Conservation (phyloP, 257 asterid species). For the Striga asiatica region DNA sequence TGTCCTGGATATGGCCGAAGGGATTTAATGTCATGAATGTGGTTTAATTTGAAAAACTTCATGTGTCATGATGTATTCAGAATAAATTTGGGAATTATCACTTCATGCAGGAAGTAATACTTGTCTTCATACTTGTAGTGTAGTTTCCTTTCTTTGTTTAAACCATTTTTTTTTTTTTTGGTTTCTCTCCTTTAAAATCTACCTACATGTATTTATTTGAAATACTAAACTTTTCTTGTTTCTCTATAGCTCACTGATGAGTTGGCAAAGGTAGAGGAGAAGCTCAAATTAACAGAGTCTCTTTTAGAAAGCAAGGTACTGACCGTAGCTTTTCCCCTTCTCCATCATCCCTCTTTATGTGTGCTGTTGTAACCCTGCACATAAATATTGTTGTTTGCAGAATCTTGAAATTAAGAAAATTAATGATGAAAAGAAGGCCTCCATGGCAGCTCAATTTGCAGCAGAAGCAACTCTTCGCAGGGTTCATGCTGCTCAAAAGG, state of each 20-base stretch:
- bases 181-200: background rate
- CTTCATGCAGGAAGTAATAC: background rate
- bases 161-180: conserved; percentile 5
- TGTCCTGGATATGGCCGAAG: too few relatives aligned
- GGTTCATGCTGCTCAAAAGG: conserved; percentile 95
- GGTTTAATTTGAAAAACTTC: conserved; percentile 5
- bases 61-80: conserved; percentile 1
- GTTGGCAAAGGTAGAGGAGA: conserved; percentile 71
- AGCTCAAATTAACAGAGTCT: conserved; percentile 84
- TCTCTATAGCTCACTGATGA: conserved; percentile 64
- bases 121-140: background rate
- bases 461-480: conserved; percentile 98
- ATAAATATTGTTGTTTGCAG: conserved; percentile 31
- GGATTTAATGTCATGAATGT: background rate
- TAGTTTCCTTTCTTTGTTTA: conserved; percentile 5
- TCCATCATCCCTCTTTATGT: background rate
- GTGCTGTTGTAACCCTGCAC: background rate
- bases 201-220: conserved; percentile 13
- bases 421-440: conserved; percentile 92
- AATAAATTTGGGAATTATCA: background rate
- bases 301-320: conserved; percentile 83
- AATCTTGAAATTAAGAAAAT: conserved; percentile 95
- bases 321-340: conserved; percentile 3
- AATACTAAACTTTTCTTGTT: conserved; percentile 9
- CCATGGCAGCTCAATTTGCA: conserved; percentile 98